Conservation (phyloP, 192 early-diverging fungal species). For the Entomortierella beljakovae region DNA sequence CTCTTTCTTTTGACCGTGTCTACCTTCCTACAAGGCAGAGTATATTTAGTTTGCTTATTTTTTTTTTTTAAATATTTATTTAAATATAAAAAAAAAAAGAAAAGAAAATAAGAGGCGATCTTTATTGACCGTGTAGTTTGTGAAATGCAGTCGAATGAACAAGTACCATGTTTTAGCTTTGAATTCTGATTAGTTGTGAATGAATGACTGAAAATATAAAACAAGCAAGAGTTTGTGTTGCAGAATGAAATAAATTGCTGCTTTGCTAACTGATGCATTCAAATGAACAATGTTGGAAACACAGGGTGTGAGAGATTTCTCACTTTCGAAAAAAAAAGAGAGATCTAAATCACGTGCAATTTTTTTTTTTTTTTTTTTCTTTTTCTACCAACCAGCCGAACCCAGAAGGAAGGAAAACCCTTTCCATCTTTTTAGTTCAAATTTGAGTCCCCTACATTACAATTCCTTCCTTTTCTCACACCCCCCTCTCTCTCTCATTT, state of each 20-base stretch:
- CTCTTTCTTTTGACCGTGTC: conserved; percentile 47
- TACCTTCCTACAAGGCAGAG: conserved; percentile 20
- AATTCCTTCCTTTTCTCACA: background rate
- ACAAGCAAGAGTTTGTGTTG: no score
- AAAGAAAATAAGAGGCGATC: no score
- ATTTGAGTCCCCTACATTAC: background rate
- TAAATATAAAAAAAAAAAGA: no score
- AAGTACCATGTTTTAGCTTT: background rate
- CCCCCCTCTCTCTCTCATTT: conserved; percentile 1
- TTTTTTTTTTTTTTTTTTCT: background rate
- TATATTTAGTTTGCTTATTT: background rate
- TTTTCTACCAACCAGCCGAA: background rate
- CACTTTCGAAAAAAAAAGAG: no score
- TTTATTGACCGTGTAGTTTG: no score
- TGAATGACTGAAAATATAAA: no score
- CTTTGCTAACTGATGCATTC: no score
- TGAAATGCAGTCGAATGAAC: no score
- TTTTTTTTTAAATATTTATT: background rate
- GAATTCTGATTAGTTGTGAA: no score
- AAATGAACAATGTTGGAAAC: no score
- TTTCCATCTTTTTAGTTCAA: background rate
- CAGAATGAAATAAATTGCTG: no score
- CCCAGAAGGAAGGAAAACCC: background rate
- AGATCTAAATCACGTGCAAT: conserved; percentile 13
- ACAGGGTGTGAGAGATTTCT: no score